Conservation (phyloP, 2,329 filamentous ascomycete genomes). For the Leptographium lundbergii region DNA sequence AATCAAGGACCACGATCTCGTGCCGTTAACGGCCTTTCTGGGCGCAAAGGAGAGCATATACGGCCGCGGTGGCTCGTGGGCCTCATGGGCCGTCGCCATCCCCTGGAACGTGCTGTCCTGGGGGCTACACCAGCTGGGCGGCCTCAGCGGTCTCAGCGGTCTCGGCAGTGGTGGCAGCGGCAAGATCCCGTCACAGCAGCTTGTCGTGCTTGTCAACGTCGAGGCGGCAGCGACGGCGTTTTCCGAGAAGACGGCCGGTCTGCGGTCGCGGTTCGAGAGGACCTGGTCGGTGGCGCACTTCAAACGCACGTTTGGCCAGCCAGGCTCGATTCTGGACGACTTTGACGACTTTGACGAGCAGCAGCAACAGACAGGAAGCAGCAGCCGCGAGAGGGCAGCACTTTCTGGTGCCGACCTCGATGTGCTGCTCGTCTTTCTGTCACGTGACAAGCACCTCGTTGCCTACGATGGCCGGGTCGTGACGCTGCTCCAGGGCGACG, state of each 20-base stretch:
- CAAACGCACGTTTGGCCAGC: conserved; percentile 36
- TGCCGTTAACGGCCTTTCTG: conserved; percentile 60
- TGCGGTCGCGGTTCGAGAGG: conserved; percentile 45
- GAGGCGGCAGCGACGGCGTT: conserved; percentile 46
- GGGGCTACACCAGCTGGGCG: conserved; percentile 58
- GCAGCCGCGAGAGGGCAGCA: conserved; percentile 17
- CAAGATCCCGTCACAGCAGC: conserved; percentile 38
- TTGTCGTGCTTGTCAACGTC: conserved; percentile 52
- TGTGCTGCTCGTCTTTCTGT: conserved; percentile 56
- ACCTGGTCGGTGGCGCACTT: conserved; percentile 58
- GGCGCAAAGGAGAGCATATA: conserved; percentile 57
- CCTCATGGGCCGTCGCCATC: conserved; percentile 52
- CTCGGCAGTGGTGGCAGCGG: conserved; percentile 11
- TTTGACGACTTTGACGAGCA: not conserved
- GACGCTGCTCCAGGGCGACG: conserved; percentile 7
- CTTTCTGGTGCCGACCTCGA: conserved; percentile 55
- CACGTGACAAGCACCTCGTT: conserved; percentile 49
- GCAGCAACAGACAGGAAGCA: not conserved
- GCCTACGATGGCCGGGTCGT: conserved; percentile 56
- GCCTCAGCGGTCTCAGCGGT: conserved; percentile 49
- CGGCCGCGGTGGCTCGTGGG: conserved; percentile 43
- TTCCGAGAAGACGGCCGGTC: conserved; percentile 27
- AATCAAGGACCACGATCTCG: conserved; percentile 52
- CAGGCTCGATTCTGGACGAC: conserved; percentile 28
- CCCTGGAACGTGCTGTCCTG: conserved; percentile 61